Base-by-base conservation (phyloP, 2,329 filamentous ascomycete genomes). In the Colletotrichum spinosum region DNA sequence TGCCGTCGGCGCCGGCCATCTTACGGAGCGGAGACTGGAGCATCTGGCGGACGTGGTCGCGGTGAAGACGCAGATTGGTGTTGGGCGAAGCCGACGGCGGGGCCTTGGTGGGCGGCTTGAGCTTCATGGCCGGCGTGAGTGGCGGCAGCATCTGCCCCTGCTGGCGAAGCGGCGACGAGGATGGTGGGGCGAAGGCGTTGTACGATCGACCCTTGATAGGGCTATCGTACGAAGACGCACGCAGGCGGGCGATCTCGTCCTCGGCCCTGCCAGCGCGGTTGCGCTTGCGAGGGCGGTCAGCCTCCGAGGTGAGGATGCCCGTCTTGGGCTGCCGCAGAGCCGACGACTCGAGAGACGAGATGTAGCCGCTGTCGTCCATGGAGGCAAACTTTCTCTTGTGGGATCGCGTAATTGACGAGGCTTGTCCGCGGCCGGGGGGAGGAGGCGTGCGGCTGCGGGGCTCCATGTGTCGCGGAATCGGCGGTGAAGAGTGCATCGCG, bases 321-420 rank as follows among this genome's bases (percentile, higher is more conserved):
- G 81, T 81, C 66, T 87, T 83, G 69, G 88, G 86, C 52, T 91
- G 89, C 65, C 95, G 88, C 75, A 93, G 86, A 12, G 86, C 93
- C 0, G 96, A 98, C 3, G 96, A 98, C 71, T 97, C 94, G 15
- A 98, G 85, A 0, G 94, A 97, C 2, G 96, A 98, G 75, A 97
- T 97, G 78, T 98, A 99, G 45, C 96, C 96, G 75, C 95, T 98
- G 78, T 99, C 96, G 73, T 87, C 93, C 82, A 97, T 90, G 11
- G 91, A 90, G 37, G 87, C 87, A 72, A 92, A 88, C 76, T 93
- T 95, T 70, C 92, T 90, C 79, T 92, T 93, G 70, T 90, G 89
- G 44, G 89, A 87, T 55, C 88, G 88, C 55, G 83, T 80, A 48
- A 85, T 85, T n/a, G 92, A 92, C 17, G 90, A 90, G 17, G 58